Evolutionary conservation across 2,329 filamentous ascomycete species (phyloP).

Genomic region (Septoria linicola): DNA sequence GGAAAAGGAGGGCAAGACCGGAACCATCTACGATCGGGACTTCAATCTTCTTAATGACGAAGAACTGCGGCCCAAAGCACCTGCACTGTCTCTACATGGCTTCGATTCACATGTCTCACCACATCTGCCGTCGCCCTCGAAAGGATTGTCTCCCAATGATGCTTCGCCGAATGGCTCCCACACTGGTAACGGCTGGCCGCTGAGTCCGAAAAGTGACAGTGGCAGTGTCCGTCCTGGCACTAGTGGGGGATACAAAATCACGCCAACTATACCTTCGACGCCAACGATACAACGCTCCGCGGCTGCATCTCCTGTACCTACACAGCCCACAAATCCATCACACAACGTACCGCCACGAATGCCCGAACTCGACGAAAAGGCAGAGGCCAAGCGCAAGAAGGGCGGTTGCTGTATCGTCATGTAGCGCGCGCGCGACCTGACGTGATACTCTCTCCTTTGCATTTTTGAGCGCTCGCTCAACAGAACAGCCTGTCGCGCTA

Average conservation of each 20-base stretch:
- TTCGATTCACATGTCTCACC: slow-evolving; percentile 1
- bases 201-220: slow-evolving; percentile 32
- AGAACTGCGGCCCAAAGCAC: slow-evolving; percentile 49
- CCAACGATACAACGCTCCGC: slow-evolving; percentile 27
- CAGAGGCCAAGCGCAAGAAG: slow-evolving; percentile 55
- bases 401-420: slow-evolving; percentile 74
- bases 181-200: slow-evolving; percentile 30
- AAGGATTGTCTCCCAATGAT: slow-evolving; percentile 16
- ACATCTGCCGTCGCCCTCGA: neutral
- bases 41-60: slow-evolving; percentile 76
- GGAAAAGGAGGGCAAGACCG: slow-evolving; percentile 87
- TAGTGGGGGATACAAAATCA: slow-evolving; percentile 49
- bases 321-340: slow-evolving; percentile 33
- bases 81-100: slow-evolving; percentile 26
- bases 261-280: slow-evolving; percentile 43
- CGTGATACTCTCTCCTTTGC: neutral
- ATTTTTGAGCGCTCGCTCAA: neutral
- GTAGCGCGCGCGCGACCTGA: no score
- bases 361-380: slow-evolving; percentile 56
- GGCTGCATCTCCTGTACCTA: slow-evolving; percentile 18
- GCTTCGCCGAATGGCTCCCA: slow-evolving; percentile 20
- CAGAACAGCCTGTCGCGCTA: neutral
- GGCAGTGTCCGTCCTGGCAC: slow-evolving; percentile 40
- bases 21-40: slow-evolving; percentile 80
- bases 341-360: slow-evolving; percentile 51